These are phyloP conservation scores for Metschnikowia continentalis DNA, from an alignment of 805 yeast species.

Conservation along the genomic window DNA sequence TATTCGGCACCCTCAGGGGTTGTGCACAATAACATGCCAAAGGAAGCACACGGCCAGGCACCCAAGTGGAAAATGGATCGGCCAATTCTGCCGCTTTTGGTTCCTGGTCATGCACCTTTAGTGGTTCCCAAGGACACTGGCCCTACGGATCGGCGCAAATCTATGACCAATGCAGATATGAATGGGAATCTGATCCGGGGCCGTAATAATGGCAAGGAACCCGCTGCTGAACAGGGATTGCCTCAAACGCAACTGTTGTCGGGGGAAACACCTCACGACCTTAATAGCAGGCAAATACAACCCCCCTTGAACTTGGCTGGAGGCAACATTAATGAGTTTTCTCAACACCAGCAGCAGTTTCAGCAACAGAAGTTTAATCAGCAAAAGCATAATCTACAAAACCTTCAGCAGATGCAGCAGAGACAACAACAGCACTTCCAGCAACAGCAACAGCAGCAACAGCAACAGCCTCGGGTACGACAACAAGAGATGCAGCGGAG, in stretches of 20 bases:
- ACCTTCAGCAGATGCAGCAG: slow-evolving; percentile 1
- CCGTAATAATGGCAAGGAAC: not conserved
- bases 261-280: not conserved
- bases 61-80: not conserved
- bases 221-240: not conserved
- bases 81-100: slow-evolving; percentile 1
- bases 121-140: not conserved
- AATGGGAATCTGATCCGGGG: not conserved
- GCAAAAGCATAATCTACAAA: not conserved
- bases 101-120: slow-evolving; percentile 3
- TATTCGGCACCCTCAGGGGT: not conserved
- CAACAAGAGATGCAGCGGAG: not conserved
- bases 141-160: not conserved
- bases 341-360: not conserved
- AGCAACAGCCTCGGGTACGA: not conserved
- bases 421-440: not conserved
- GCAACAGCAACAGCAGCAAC: slow-evolving; percentile 1
- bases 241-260: not conserved
- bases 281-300: not conserved
- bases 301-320: not conserved
- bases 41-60: not conserved
- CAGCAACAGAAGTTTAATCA: slow-evolving; percentile 4
- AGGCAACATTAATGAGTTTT: not conserved
- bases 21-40: not conserved
- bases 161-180: not conserved